Evolutionary conservation across 2,329 filamentous ascomycete genomes (phyloP).

Genomic region (Aurifilum marmelostoma): DNA sequence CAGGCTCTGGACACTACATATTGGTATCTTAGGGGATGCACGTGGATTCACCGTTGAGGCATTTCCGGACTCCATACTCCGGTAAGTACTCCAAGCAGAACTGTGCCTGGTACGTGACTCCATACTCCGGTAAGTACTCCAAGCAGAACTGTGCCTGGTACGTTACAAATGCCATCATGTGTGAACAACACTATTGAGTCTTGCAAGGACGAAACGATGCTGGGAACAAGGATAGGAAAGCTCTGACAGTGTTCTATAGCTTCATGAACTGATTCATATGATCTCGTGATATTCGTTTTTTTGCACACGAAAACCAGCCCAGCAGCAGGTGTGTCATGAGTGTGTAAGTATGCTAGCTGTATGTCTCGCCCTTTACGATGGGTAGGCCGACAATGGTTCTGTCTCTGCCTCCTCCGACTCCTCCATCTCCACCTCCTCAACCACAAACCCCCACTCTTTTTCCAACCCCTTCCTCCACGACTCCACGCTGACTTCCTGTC

Average conservation of each 20-base stretch:
- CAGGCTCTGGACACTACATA: not conserved
- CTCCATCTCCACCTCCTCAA: not conserved
- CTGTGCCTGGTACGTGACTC: not conserved
- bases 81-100: too few relatives aligned
- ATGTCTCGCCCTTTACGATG: not conserved
- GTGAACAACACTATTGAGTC: too few relatives aligned
- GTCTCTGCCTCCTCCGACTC: not conserved
- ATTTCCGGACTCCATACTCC: too few relatives aligned
- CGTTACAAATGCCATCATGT: not conserved
- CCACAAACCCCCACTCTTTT: slow-evolving; percentile 2
- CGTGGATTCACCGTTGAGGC: too few relatives aligned
- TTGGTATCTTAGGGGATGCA: not conserved
- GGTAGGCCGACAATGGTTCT: not conserved
- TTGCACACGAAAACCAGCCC: not conserved
- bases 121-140: too few relatives aligned
- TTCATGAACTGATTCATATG: not conserved
- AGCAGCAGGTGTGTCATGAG: not conserved
- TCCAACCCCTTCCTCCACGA: slow-evolving; percentile 2
- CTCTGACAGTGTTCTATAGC: not conserved
- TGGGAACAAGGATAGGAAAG: not conserved
- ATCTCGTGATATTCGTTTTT: not conserved
- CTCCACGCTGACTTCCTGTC: not conserved
- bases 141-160: not conserved
- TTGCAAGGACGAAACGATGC: too few relatives aligned
- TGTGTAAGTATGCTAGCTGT: not conserved